These are phyloP conservation scores for Gremmenia infestans DNA, from an alignment of 2,329 filamentous ascomycete genomes.

Conservation along the genomic window DNA sequence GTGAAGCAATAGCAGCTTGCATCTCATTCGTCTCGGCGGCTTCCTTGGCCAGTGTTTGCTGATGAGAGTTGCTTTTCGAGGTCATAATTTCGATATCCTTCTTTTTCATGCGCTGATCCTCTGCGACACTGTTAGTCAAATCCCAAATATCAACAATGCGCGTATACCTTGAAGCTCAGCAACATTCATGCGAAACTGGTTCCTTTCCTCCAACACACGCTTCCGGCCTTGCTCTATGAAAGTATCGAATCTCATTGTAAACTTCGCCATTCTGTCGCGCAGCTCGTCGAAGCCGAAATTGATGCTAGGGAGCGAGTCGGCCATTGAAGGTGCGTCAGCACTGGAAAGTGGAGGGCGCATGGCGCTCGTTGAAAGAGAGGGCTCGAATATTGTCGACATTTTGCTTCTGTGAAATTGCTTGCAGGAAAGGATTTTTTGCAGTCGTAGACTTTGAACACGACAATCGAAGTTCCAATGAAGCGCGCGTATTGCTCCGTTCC, in stretches of 20 bases:
- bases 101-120: constrained; percentile 86
- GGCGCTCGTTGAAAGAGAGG: constrained; percentile 61
- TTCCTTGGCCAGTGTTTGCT: constrained; percentile 72
- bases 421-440: not conserved
- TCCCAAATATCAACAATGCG: not conserved
- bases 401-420: not conserved
- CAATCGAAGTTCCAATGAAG: not conserved
- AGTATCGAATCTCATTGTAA: constrained; percentile 83
- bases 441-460: not conserved
- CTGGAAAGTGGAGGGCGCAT: constrained; percentile 43
- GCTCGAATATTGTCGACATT: constrained; percentile 63
- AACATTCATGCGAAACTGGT: constrained; percentile 86
- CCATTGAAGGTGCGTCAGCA: constrained; percentile 59
- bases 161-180: constrained; percentile 79
- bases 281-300: constrained; percentile 96
- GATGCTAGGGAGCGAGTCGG: constrained; percentile 76
- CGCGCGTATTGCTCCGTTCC: not conserved
- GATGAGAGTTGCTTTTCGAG: constrained; percentile 64
- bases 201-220: constrained; percentile 85
- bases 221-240: constrained; percentile 92
- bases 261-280: constrained; percentile 90
- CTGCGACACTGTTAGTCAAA: constrained; percentile 41
- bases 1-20: constrained; percentile 54
- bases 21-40: constrained; percentile 72
- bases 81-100: constrained; percentile 80